Evolutionary conservation across 2,329 filamentous ascomycete genomes (phyloP), one percentile per base, ranked within the genome.

Genomic region (Colletotrichum neosansevieriae): DNA sequence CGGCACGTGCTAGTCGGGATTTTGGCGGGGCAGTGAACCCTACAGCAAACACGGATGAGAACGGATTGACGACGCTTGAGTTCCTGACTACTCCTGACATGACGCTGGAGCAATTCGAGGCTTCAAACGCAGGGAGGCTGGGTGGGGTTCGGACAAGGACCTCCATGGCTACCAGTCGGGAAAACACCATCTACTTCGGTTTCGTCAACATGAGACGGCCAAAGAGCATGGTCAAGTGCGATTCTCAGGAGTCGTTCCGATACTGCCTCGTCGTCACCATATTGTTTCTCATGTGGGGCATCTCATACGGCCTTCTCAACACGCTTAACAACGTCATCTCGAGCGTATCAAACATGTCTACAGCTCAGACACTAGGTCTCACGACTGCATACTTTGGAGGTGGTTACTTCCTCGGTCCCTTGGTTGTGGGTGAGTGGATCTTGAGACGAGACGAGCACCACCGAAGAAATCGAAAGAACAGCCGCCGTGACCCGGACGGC

Each of bases 221-320:
- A 3, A 93, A 92, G 78, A 92, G 89, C 74, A 89, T 94, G 83
- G 86, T 93, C 7, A 83, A 88, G 21, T 87, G 89, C 64, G 88
- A 86, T 1, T 84, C 84, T 1, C 76, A 79, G 11, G 91, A 94
- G 70, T 92, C 91, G 0, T 81, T 92, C 72, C 91, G 89, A 71
- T 93, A 93, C 71, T 90, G 92, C 74, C 85, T 87, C 15, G 83
- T 93, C 71, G 93, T 97, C 21, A 93, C 92, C 1, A 86, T 94
- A 6, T 82, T 97, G 0, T 97, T 97, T 79, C 89, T 97, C 71
- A 82, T 97, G 3, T 97, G 94, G 94, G 94, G 94, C 0, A 91
- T 97, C 66, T 94, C 94, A 0, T 97, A 97, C 73, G 94, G 94
- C 0, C 85, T 97, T 2, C 83, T 97, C 6, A 94, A 96, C 74